These are phyloP conservation scores for Tremella yokohamensis DNA, from an alignment of 768 basidiomycete species.

Conservation along the genomic window DNA sequence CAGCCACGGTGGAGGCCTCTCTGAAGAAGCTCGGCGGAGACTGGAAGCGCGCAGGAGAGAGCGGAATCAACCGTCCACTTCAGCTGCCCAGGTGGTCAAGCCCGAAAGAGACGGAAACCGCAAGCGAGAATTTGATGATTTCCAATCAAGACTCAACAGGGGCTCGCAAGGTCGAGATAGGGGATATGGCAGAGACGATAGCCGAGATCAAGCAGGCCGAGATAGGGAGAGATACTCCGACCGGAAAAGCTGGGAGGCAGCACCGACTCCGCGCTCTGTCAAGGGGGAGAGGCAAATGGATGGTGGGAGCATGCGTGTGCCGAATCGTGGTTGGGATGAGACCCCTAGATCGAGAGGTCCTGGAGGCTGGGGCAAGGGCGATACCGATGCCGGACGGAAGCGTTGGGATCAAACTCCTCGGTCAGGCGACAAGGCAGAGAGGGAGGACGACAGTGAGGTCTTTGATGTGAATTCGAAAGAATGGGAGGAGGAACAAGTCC, in stretches of 20 bases:
- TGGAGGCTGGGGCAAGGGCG: constrained; percentile 62
- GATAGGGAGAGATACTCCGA: constrained; percentile 56
- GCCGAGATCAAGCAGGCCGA: constrained; percentile 24
- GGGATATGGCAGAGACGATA: constrained; percentile 61
- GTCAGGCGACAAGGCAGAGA: constrained; percentile 17
- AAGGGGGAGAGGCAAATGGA: constrained; percentile 34
- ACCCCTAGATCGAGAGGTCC: constrained; percentile 72
- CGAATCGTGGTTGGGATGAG: constrained; percentile 90
- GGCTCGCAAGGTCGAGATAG: constrained; percentile 50
- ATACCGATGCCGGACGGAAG: constrained; percentile 46
- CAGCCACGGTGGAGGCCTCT: constrained; percentile 84
- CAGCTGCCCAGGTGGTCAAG: constrained; percentile 25
- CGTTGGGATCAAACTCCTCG: constrained; percentile 49
- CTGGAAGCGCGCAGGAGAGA: constrained; percentile 74
- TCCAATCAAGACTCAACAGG: constrained; percentile 86
- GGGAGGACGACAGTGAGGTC: constrained; percentile 16
- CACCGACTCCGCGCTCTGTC: constrained; percentile 44
- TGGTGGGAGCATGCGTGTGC: constrained; percentile 75
- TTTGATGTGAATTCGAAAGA: constrained; percentile 67
- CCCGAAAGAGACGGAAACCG: constrained; percentile 20
- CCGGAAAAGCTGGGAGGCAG: constrained; percentile 45
- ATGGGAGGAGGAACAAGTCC: constrained; percentile 96
- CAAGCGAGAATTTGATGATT: constrained; percentile 67
- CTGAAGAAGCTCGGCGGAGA: constrained; percentile 65
- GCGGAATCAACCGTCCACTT: constrained; percentile 59